Base-by-base conservation (phyloP, 306 rosid species). In the Sophora flavescens region DNA sequence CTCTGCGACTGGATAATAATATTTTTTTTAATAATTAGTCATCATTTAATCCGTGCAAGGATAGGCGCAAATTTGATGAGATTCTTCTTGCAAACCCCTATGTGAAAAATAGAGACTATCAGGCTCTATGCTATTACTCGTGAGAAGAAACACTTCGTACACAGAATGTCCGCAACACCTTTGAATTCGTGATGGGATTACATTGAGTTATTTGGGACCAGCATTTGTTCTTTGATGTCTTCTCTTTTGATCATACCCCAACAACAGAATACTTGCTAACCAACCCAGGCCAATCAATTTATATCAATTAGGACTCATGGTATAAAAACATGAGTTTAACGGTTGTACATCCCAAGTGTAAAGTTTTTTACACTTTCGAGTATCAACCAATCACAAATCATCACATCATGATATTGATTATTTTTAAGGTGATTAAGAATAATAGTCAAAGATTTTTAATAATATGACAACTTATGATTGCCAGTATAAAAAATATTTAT, bases 21-120 rank as follows among this genome's bases (percentile, higher is more conserved):
- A 41, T 14, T 15, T 12, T n/a, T 67, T 50, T 22, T 6, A 17
- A 13, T 15, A 22, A 9, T 18, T 48, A 0, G 12, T 60, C 5
- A 45, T 2, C 67, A 81, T 67, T 67, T 48, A 81, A 50, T 77
- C 53, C 18, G 39, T 39, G 71, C 61, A 39, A 50, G 14, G 50
- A 52, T 30, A 14, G 17, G n/a, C 4, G 39, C 80, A 51, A 62
- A 13, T 62, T 33, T 61, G 68, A 28, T 30, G 61, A 60, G 16
- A 32, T 36, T 38, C 62, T 13, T 42, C 17, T 14, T 39, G 26
- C 70, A 64, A 63, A 39, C 44, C 17, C 44, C 17, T 72, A 39
- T 28, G 11, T 8, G 36, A 8, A 8, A 41, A 54, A 12, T 8
- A 22, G 53, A 57, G 22, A 22, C 22, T 22, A 22, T 57, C 5